Conservation (phyloP, 2,329 filamentous ascomycete species). For the Madurella fahalii region DNA sequence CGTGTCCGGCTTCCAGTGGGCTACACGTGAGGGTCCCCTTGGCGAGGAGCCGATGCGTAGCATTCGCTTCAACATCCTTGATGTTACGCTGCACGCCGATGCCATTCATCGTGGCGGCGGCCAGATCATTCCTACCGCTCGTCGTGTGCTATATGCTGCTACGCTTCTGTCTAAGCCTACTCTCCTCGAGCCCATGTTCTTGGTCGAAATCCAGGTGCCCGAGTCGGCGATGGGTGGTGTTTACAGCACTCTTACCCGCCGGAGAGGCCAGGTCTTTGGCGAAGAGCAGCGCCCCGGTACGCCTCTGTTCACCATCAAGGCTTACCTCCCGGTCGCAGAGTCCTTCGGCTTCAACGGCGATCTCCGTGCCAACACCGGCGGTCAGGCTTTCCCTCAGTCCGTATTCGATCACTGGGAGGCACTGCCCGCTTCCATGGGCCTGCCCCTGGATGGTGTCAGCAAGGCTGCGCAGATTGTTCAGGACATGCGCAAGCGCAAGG, state of each 20-base stretch:
- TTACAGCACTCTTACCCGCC: conserved; percentile 96
- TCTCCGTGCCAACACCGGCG: conserved; percentile 86
- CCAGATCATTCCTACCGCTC: conserved; percentile 95
- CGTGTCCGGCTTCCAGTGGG: conserved; percentile 99
- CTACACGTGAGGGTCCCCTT: conserved; percentile 92
- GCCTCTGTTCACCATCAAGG: conserved; percentile 90
- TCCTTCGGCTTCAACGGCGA: conserved; percentile 87
- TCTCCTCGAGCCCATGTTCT: conserved; percentile 95
- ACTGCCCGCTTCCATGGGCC: conserved; percentile 74
- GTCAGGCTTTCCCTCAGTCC: conserved; percentile 97
- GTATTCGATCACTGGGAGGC: conserved; percentile 99
- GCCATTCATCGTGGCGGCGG: conserved; percentile 99
- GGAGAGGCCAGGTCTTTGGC: conserved; percentile 97
- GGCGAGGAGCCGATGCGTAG: conserved; percentile 98
- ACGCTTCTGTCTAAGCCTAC: conserved; percentile 85
- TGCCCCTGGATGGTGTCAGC: conserved; percentile 74
- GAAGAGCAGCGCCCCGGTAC: conserved; percentile 98
- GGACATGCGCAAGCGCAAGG: conserved; percentile 98
- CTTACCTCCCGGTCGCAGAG: conserved; percentile 40
- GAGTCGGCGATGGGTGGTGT: conserved; percentile 99
- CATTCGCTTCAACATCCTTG: conserved; percentile 97
- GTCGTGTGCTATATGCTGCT: conserved; percentile 95
- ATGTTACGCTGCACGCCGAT: conserved; percentile 99
- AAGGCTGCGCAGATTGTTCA: conserved; percentile 80
- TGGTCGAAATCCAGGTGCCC: conserved; percentile 98